Percentiles rank a stretch among this genome's conserved stretches.
Conservation (phyloP, 768 basidiomycete genomes). For the Collybia mongolica region DNA sequence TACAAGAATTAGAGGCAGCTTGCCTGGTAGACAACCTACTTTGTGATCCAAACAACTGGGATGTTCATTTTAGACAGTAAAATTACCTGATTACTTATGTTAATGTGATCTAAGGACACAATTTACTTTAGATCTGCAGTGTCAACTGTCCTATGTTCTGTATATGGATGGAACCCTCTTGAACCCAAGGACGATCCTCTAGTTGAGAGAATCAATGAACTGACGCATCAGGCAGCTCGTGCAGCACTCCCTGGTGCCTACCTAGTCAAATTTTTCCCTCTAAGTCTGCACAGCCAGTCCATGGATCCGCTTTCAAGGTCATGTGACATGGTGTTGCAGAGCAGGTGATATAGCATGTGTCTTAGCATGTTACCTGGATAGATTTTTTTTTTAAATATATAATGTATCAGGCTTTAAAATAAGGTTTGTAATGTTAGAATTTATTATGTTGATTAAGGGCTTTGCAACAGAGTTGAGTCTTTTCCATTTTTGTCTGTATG, state of each 20-base stretch:
- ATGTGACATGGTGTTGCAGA: not conserved
- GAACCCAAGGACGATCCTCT: not conserved
- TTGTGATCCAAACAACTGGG: constrained; percentile 3
- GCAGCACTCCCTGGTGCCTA: not conserved
- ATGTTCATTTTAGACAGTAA: not conserved
- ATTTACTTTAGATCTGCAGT: not conserved
- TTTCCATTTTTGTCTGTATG: too few relatives aligned
- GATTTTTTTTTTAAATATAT: too few relatives aligned
- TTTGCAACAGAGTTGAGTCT: too few relatives aligned
- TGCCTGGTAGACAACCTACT: not conserved
- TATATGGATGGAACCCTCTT: not conserved
- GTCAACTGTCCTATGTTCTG: not conserved
- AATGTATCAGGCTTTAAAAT: too few relatives aligned
- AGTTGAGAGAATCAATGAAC: not conserved
- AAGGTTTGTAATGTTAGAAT: too few relatives aligned
- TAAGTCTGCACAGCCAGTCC: too few relatives aligned
- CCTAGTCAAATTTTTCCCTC: constrained; percentile 1
- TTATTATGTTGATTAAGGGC: too few relatives aligned
- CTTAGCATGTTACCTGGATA: too few relatives aligned
- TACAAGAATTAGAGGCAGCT: constrained; percentile 3
- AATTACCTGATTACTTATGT: not conserved
- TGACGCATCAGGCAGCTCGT: not conserved
- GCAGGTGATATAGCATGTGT: constrained; percentile 1
- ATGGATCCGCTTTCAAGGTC: not conserved
- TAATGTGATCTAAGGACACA: not conserved